phyloP scores from a whole-genome alignment of 306 rosid species.

The Fragaria ananassa region DNA sequence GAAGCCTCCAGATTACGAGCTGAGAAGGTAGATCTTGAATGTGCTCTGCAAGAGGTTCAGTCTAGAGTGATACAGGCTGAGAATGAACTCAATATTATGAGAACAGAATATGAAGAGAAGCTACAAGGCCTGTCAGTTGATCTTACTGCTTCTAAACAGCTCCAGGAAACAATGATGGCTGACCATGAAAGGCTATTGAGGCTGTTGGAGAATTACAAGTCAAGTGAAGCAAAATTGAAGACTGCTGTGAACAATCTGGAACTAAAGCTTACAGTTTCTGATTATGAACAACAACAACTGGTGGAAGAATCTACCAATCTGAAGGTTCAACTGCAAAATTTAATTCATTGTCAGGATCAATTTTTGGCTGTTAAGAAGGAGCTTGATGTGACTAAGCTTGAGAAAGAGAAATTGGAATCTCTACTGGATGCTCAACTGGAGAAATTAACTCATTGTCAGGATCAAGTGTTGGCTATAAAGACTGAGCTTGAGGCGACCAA shows the following conservation, averaged over 20 bases:
- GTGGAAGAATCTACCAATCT: slow-evolving; percentile 28
- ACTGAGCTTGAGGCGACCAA: slow-evolving; percentile 25
- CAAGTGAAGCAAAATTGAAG: slow-evolving; percentile 33
- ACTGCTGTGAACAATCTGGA: slow-evolving; percentile 35
- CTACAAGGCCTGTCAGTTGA: slow-evolving; percentile 26
- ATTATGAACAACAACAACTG: slow-evolving; percentile 31
- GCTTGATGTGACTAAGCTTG: slow-evolving; percentile 28
- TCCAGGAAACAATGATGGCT: slow-evolving; percentile 20
- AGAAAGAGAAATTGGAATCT: slow-evolving; percentile 29
- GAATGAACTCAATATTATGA: slow-evolving; percentile 29
- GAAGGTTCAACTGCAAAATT: slow-evolving; percentile 27
- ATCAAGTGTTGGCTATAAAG: slow-evolving; percentile 23
- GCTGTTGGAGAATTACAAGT: slow-evolving; percentile 33
- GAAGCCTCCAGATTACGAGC: slow-evolving; percentile 28
- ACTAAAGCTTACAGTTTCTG: slow-evolving; percentile 32
- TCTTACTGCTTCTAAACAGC: slow-evolving; percentile 26
- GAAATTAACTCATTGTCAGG: slow-evolving; percentile 26
- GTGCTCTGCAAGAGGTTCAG: slow-evolving; percentile 18
- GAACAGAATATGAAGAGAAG: slow-evolving; percentile 29
- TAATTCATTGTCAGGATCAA: slow-evolving; percentile 26
- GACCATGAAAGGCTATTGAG: slow-evolving; percentile 30
- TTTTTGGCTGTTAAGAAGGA: slow-evolving; percentile 15
- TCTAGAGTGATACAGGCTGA: slow-evolving; percentile 18
- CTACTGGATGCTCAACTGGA: slow-evolving; percentile 15
- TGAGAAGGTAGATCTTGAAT: slow-evolving; percentile 23